phyloP scores from a whole-genome alignment of 202 grass and related monocot genomes.

The Zoysia matrella region DNA sequence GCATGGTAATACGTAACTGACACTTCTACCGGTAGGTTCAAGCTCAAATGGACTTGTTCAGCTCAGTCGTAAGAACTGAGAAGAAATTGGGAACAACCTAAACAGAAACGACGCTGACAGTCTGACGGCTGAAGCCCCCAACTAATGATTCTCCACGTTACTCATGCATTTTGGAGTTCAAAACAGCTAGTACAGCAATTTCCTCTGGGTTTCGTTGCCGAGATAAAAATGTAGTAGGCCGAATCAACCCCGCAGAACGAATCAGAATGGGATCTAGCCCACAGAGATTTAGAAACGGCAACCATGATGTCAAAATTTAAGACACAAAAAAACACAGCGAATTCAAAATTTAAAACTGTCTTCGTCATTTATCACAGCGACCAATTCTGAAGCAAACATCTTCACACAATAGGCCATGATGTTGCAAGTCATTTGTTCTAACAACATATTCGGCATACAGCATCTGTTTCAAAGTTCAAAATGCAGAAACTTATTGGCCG shows the following conservation, averaged over 20 bases:
- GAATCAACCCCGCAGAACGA: not conserved
- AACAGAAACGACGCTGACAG: not conserved
- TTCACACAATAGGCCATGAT: not conserved
- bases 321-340: not conserved
- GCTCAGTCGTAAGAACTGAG: not conserved
- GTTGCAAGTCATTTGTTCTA: not conserved
- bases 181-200: not conserved
- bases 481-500: not conserved
- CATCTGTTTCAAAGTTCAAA: not conserved
- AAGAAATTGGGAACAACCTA: not conserved
- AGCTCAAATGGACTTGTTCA: not conserved
- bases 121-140: not conserved
- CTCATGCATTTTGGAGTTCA: not conserved
- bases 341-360: not conserved
- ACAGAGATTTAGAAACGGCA: not conserved
- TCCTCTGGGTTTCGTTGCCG: not conserved
- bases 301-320: not conserved
- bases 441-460: not conserved
- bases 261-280: not conserved
- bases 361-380: not conserved
- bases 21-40: not conserved
- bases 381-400: not conserved
- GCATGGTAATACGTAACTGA: not conserved
- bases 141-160: not conserved
- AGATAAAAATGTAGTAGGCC: not conserved